phyloP scores from a whole-genome alignment of 192 early-diverging fungal species.

The Backusella parvicylindrica region DNA sequence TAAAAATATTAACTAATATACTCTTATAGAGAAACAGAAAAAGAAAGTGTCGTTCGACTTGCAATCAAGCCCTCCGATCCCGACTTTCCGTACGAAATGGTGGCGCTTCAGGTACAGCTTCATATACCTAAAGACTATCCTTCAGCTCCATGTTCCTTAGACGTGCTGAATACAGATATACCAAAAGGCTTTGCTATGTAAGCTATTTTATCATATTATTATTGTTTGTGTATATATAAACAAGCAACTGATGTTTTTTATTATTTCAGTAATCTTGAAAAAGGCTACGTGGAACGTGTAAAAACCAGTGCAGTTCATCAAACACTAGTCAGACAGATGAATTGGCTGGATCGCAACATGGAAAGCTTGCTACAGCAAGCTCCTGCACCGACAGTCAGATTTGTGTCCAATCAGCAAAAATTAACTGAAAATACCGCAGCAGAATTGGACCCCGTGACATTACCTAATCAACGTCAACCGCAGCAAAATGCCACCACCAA shows the following conservation, averaged over 20 bases:
- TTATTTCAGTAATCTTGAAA: conserved; percentile 52
- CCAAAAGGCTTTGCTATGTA: conserved; percentile 47
- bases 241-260: neutral
- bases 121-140: conserved; percentile 54
- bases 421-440: neutral
- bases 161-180: conserved; percentile 48
- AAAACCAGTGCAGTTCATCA: neutral
- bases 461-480: conserved; percentile 5
- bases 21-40: neutral
- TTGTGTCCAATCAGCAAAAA: conserved; percentile 15
- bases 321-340: conserved; percentile 41
- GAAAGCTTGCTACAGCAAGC: conserved; percentile 60
- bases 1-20: neutral
- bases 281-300: conserved; percentile 50
- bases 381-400: conserved; percentile 37
- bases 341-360: conserved; percentile 64
- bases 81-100: conserved; percentile 79
- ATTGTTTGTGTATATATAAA: neutral
- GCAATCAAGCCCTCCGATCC: conserved; percentile 55
- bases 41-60: conserved; percentile 23
- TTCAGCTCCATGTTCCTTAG: conserved; percentile 35
- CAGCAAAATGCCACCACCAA: neutral
- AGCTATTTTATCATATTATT: neutral
- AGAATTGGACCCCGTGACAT: neutral
- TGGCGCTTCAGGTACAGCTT: conserved; percentile 57